Evolutionary conservation across 805 yeast species (phyloP).

Genomic region (Metschnikowia drakensbergensis): DNA sequence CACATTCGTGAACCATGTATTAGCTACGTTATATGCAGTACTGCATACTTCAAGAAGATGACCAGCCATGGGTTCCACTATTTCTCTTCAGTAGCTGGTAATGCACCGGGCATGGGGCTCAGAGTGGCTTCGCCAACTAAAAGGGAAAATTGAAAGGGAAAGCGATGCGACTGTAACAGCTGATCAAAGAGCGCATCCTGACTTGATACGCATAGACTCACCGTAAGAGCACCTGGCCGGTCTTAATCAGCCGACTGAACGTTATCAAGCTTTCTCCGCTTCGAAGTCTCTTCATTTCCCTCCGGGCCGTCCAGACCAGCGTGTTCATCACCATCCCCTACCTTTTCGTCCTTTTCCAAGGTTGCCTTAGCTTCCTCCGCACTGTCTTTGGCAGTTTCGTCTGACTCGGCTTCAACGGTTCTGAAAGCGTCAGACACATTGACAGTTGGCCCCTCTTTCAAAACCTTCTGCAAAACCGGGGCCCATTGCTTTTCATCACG

Average conservation of each 20-base stretch:
- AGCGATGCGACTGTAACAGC: too few species aligned
- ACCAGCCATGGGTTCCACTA: too few species aligned
- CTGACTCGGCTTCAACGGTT: neutral
- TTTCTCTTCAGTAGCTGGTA: too few species aligned
- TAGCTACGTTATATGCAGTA: too few species aligned
- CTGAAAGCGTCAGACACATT: constrained; percentile 25
- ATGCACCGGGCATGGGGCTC: too few species aligned
- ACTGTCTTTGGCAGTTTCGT: neutral
- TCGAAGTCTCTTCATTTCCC: neutral
- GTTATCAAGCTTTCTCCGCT: constrained; percentile 1
- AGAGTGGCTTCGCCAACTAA: too few species aligned
- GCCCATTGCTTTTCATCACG: constrained; percentile 68
- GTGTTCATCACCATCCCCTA: neutral
- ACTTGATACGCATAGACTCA: too few species aligned
- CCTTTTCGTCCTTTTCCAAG: neutral
- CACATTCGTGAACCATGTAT: neutral
- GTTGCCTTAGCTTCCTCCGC: too few species aligned
- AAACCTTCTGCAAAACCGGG: constrained; percentile 52
- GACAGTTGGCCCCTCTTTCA: constrained; percentile 33
- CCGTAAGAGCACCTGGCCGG: too few species aligned
- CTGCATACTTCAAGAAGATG: too few species aligned
- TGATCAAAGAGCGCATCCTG: neutral
- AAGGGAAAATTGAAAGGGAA: too few species aligned
- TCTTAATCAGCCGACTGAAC: too few species aligned
- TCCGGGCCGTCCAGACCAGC: neutral